These are phyloP conservation scores for Cerioporus squamosus DNA, from an alignment of 1,284 basidiomycete genomes.

Conservation along the genomic window DNA sequence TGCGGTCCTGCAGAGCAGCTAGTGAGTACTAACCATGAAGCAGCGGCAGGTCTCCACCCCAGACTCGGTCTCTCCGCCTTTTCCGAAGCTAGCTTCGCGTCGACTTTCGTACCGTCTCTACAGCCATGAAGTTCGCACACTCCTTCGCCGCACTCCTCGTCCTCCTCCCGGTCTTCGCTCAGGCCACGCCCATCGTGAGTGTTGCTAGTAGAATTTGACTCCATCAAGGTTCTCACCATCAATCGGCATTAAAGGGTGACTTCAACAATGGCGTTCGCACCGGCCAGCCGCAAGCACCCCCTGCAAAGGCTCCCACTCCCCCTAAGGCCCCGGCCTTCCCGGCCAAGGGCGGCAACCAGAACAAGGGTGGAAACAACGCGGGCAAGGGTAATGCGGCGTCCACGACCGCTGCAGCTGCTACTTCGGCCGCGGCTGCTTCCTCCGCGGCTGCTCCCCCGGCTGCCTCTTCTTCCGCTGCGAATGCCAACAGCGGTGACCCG, in stretches of 20 bases:
- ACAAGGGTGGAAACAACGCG: slow-evolving; percentile 18
- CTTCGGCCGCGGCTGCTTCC: slow-evolving; percentile 11
- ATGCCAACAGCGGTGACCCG: slow-evolving; percentile 13
- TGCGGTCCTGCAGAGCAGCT: not conserved
- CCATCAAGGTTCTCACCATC: not conserved
- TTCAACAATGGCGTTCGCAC: slow-evolving; percentile 1
- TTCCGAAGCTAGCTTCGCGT: slow-evolving; percentile 41
- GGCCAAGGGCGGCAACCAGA: too few species aligned
- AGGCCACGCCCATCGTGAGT: slow-evolving; percentile 42
- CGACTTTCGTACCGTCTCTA: slow-evolving; percentile 26
- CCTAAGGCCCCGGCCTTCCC: not conserved
- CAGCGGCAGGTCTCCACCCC: slow-evolving; percentile 37
- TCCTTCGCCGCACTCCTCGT: slow-evolving; percentile 45
- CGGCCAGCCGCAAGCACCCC: not conserved
- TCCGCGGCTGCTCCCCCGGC: slow-evolving; percentile 17
- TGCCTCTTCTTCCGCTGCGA: slow-evolving; percentile 18
- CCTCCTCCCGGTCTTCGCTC: slow-evolving; percentile 47
- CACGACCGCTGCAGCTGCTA: slow-evolving; percentile 15
- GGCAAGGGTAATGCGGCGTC: slow-evolving; percentile 9
- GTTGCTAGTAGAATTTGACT: not conserved
- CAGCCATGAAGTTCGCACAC: slow-evolving; percentile 56
- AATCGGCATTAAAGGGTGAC: not conserved
- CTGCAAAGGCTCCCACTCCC: not conserved
- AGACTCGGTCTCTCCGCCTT: slow-evolving; percentile 42
- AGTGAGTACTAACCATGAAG: not conserved